Evolutionary conservation across 148 eudicot species (phyloP).

Genomic region (Amaranthus cruentus): DNA sequence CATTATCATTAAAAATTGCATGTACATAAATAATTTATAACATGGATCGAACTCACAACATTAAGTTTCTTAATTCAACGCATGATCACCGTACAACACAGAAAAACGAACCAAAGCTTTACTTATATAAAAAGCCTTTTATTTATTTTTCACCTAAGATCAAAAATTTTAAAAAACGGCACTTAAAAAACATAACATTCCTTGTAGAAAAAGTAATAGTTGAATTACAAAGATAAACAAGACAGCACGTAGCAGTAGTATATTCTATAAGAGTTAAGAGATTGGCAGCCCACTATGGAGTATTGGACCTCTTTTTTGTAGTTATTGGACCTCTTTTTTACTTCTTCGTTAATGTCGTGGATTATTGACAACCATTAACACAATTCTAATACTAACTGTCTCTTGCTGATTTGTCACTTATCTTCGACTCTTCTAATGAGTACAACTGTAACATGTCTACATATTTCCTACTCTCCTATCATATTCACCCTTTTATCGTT

Average conservation of each 20-base stretch:
- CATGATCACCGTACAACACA: too few species aligned
- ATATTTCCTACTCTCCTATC: constrained; percentile 6
- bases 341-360: constrained; percentile 16
- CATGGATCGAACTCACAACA: too few species aligned
- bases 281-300: constrained; percentile 6
- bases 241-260: constrained; percentile 14
- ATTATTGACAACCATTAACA: constrained; percentile 8
- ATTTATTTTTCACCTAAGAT: too few species aligned
- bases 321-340: constrained; percentile 13
- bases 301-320: too few species aligned
- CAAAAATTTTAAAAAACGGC: too few species aligned
- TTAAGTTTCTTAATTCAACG: too few species aligned
- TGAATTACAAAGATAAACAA: neutral
- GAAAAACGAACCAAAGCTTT: too few species aligned
- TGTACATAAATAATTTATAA: too few species aligned
- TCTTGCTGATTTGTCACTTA: constrained; percentile 11
- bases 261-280: neutral
- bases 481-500: neutral
- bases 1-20: too few species aligned
- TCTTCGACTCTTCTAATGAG: neutral
- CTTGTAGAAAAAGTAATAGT: constrained; percentile 11
- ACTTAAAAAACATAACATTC: neutral
- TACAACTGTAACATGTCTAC: constrained; percentile 17
- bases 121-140: too few species aligned
- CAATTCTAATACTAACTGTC: neutral